These are phyloP conservation scores for Leccinum subrobustum DNA, from an alignment of 1,284 basidiomycete species.

Conservation along the genomic window DNA sequence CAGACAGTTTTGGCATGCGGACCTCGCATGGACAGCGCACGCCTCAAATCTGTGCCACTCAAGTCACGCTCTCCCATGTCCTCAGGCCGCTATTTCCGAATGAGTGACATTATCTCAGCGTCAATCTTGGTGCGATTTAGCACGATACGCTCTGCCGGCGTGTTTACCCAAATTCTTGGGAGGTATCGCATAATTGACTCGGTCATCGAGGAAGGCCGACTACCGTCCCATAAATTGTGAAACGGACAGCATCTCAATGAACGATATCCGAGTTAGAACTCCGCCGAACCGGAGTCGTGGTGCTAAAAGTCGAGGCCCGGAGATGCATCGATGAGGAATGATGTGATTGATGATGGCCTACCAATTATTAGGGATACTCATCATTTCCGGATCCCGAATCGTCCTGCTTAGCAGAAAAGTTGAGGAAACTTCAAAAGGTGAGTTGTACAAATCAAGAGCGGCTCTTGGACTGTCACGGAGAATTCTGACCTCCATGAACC, in stretches of 20 bases:
- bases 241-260: background rate
- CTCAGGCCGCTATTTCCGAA: background rate
- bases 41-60: background rate
- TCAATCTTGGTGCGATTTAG: conserved; percentile 16
- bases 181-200: background rate
- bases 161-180: background rate
- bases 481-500: background rate
- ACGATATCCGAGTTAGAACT: background rate
- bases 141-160: conserved; percentile 3
- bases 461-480: background rate
- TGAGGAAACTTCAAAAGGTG: background rate
- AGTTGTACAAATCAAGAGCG: background rate
- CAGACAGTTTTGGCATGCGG: conserved; percentile 1
- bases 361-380: background rate
- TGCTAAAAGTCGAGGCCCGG: background rate
- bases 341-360: background rate
- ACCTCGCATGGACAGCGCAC: conserved; percentile 12
- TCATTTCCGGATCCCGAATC: background rate
- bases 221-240: conserved; percentile 6
- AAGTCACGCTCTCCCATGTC: background rate
- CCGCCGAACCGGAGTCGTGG: conserved; percentile 8
- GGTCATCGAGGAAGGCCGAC: conserved; percentile 3
- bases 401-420: background rate
- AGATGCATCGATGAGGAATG: background rate
- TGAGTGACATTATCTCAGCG: conserved; percentile 12